Conservation (phyloP, 2,329 filamentous ascomycete species). For the Fusarium continuum region DNA sequence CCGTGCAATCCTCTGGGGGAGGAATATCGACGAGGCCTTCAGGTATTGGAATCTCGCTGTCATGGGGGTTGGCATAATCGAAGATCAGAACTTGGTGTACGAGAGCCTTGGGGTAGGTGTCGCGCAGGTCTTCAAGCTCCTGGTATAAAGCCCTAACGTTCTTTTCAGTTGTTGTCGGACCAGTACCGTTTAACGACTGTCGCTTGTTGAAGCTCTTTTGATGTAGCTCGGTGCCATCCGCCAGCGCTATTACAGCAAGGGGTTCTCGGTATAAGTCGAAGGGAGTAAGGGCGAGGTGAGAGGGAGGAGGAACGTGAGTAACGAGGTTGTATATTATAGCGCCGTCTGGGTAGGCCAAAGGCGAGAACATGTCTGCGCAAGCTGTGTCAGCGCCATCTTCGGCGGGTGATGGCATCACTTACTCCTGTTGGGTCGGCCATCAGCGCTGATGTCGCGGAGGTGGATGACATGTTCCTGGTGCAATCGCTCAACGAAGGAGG, state of each 20-base stretch:
- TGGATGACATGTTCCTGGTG: constrained; percentile 83
- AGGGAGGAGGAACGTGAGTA: constrained; percentile 79
- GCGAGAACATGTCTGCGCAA: constrained; percentile 86
- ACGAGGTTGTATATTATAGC: constrained; percentile 89
- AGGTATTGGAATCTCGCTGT: constrained; percentile 63
- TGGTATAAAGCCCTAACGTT: constrained; percentile 69
- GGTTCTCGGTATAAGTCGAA: constrained; percentile 92
- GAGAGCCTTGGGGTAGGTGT: constrained; percentile 78
- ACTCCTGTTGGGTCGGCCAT: constrained; percentile 88
- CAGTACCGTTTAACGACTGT: constrained; percentile 61
- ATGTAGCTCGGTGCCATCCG: constrained; percentile 78
- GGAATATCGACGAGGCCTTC: constrained; percentile 79
- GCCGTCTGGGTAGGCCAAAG: constrained; percentile 85
- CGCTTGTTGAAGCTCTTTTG: constrained; percentile 63
- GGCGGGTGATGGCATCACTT: constrained; percentile 45
- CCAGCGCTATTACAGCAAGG: constrained; percentile 82
- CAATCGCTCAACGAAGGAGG: constrained; percentile 79
- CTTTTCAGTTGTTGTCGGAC: constrained; percentile 61
- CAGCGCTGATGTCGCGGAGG: constrained; percentile 85
- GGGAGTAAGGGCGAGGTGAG: constrained; percentile 81
- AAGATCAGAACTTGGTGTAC: constrained; percentile 84
- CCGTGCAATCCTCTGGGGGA: constrained; percentile 71
- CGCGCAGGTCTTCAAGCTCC: constrained; percentile 75
- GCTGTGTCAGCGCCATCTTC: constrained; percentile 29
- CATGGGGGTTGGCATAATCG: constrained; percentile 67